Evolutionary conservation across 106 monocot species (phyloP), one percentile per base, ranked within the genome.

Genomic region (Gastrodia elata): DNA sequence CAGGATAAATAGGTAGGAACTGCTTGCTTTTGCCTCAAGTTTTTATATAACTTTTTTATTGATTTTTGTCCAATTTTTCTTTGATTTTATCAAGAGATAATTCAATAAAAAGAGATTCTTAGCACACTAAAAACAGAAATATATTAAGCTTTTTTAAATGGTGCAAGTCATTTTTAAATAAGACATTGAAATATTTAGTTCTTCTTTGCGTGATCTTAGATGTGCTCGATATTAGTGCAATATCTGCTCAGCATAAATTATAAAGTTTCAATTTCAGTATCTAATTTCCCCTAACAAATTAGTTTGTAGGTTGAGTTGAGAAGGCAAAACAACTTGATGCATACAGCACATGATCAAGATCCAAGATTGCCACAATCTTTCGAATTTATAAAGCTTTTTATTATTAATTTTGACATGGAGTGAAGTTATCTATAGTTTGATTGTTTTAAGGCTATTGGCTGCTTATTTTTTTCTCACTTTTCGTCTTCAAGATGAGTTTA

Each of bases 1-100:
- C 24, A 71, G 87, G 68, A 87, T 87, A 56, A 78, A 75, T 65
- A 86, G 80, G 86, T 86, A 30, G 75, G 36, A 36, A 37, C 32
- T 28, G 27, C 4, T 32, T 61, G 4, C 28, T 61, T 32, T 61
- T 11, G 3, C 28, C 13, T 30, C 30, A 10, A 14, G 4, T 2
- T 30, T 61, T 61, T 30, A 61, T 28, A 26, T 55, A 55, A 44
- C 16, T 44, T 14, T 35, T 65, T 65, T 35, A 10, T 18, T 18
- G 37, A 67, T 36, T 18, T 15, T 36, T 37, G 2, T 36, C 20
- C 6, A 35, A 37, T 36, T 36, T 9, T 38, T 7, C 67, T 20
- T 36, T 67, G 37, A 67, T 38, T 38, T 10, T 67, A 14, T 18
- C 15, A 67, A 5, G 37, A 67, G 65, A 65, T 35, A 65, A 35